Evolutionary conservation across 192 early-diverging fungal species (phyloP).

Genomic region (Jimgerdemannia lactiflua): DNA sequence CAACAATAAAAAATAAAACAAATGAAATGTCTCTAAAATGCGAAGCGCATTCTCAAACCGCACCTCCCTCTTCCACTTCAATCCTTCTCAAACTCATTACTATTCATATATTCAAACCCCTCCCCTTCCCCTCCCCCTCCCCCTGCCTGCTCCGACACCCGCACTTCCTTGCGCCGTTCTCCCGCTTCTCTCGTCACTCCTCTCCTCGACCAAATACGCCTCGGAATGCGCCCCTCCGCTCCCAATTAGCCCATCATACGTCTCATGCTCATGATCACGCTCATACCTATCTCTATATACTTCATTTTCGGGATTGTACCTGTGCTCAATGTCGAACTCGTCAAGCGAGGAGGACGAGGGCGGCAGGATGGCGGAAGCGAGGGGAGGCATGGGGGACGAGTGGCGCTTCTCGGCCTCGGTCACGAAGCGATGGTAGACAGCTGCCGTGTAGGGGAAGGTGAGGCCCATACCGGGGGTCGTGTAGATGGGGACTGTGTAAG

Average conservation of each 20-base stretch:
- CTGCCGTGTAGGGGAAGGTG: constrained; percentile 23
- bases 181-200: not conserved
- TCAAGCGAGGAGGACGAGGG: not conserved
- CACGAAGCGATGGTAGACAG: constrained; percentile 12
- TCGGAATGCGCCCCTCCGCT: not conserved
- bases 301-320: no score
- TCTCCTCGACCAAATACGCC: not conserved
- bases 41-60: no score
- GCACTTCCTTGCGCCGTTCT: not conserved
- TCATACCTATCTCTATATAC: no score
- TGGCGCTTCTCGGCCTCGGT: constrained; percentile 10
- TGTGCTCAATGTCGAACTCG: no score
- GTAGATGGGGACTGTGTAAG: constrained; percentile 21
- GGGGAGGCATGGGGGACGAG: not conserved
- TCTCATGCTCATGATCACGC: no score
- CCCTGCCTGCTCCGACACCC: no score
- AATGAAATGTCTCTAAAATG: no score
- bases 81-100: not conserved
- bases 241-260: no score
- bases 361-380: not conserved
- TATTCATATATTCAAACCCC: not conserved
- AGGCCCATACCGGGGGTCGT: constrained; percentile 20
- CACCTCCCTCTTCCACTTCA: no score
- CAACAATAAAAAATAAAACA: no score
- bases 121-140: not conserved